Conservation (phyloP, 1,284 basidiomycete genomes). For the Agroathelia rolfsii region DNA sequence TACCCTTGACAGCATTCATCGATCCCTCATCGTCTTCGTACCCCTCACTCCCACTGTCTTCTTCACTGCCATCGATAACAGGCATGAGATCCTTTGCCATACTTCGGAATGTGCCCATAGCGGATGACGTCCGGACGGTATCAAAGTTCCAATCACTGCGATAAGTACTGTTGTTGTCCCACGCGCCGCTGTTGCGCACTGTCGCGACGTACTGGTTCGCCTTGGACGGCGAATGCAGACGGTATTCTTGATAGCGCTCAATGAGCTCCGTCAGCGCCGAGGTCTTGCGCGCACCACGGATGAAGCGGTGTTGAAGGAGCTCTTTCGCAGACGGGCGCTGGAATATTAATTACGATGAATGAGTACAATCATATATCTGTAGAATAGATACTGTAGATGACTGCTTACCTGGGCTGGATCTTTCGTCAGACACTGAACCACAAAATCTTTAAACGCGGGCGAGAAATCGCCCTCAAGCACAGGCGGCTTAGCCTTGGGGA, state of each 20-base stretch:
- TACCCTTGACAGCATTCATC: constrained; percentile 57
- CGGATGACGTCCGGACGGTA: constrained; percentile 67
- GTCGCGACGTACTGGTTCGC: constrained; percentile 41
- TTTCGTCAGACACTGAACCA: constrained; percentile 86
- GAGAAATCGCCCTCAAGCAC: constrained; percentile 81
- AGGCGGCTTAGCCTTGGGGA: constrained; percentile 93
- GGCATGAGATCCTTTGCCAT: constrained; percentile 57
- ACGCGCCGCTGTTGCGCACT: constrained; percentile 42
- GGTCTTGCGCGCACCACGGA: constrained; percentile 75
- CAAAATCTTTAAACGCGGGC: constrained; percentile 86
- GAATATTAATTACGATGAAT: constrained; percentile 8
- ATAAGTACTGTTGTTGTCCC: constrained; percentile 64
- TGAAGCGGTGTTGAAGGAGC: constrained; percentile 87
- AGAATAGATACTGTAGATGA: constrained; percentile 18
- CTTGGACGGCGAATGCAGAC: constrained; percentile 47
- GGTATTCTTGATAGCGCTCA: constrained; percentile 70
- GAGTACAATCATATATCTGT: constrained; percentile 11
- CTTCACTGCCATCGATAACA: constrained; percentile 42
- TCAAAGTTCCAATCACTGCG: constrained; percentile 95
- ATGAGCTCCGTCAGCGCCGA: constrained; percentile 79
- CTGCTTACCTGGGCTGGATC: constrained; percentile 75
- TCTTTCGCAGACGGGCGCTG: constrained; percentile 88
- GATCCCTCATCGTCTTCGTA: constrained; percentile 38
- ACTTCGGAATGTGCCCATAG: constrained; percentile 64
- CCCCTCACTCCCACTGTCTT: constrained; percentile 35